phyloP scores from a whole-genome alignment of 306 rosid species.

The Begonia masoniana region DNA sequence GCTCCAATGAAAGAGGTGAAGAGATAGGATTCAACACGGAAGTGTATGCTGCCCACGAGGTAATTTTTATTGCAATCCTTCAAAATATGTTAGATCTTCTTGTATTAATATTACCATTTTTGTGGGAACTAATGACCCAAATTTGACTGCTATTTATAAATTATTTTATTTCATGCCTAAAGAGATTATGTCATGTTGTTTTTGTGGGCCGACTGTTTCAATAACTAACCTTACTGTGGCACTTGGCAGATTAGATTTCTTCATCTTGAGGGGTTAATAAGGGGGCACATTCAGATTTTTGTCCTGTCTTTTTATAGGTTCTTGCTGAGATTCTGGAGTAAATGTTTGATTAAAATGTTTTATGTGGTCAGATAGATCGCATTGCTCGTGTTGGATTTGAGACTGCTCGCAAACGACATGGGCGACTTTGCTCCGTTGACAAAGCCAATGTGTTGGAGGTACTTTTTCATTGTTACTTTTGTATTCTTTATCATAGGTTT shows the following conservation, averaged over 20 bases:
- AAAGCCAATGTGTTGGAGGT: slow-evolving; percentile 98
- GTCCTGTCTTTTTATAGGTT: no score
- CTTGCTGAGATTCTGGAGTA: not conserved
- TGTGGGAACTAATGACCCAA: no score
- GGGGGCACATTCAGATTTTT: no score
- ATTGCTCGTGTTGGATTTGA: slow-evolving; percentile 79
- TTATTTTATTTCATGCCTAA: no score
- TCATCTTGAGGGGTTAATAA: no score
- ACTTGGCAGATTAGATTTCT: no score
- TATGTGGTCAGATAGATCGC: slow-evolving; percentile 62
- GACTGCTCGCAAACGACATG: slow-evolving; percentile 62
- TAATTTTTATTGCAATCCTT: slow-evolving; percentile 11
- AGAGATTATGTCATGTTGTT: no score
- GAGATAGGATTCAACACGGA: slow-evolving; percentile 85
- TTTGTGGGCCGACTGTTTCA: no score
- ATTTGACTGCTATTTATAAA: no score
- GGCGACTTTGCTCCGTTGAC: slow-evolving; percentile 86
- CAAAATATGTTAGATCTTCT: no score
- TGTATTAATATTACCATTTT: no score
- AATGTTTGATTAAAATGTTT: slow-evolving; percentile 2
- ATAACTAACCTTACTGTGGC: no score
- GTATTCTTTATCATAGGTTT: not conserved
- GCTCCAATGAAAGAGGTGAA: slow-evolving; percentile 53
- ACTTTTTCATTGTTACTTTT: slow-evolving; percentile 1
- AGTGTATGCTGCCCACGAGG: slow-evolving; percentile 64